A percentile compares a stretch with the other conserved stretches of the same genome.
These are phyloP conservation scores for Limnomonas spitsbergensis DNA, from an alignment of 139 green algal genomes.

Conservation along the genomic window DNA sequence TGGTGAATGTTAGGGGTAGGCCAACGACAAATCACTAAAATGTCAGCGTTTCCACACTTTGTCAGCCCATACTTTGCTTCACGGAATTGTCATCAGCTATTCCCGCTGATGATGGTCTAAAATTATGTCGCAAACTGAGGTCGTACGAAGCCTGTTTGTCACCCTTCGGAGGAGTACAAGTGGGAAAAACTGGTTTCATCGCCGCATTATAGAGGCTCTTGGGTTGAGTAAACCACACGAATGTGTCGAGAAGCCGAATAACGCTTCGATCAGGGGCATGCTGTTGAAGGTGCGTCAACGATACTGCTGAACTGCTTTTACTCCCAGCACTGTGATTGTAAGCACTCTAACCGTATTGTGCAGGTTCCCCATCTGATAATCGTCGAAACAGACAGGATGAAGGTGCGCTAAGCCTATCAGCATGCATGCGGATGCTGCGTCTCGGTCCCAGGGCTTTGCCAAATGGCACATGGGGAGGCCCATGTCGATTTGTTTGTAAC, in stretches of 20 bases:
- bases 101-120: too few species aligned
- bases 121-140: not conserved
- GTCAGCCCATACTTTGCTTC: too few species aligned
- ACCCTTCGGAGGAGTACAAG: conserved; percentile 43
- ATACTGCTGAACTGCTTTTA: not conserved
- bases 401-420: not conserved
- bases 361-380: conserved; percentile 43
- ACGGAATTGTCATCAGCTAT: too few species aligned
- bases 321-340: not conserved
- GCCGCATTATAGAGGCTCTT: conserved; percentile 34
- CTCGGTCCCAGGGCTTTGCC: not conserved
- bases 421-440: not conserved
- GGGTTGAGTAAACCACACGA: conserved; percentile 34
- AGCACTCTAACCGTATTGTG: not conserved
- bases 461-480: not conserved
- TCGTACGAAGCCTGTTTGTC: conserved; percentile 45
- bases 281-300: conserved; percentile 39
- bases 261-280: conserved; percentile 42
- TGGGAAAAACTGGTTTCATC: conserved; percentile 50
- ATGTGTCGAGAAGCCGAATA: conserved; percentile 57
- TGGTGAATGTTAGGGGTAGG: too few species aligned
- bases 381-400: conserved; percentile 46
- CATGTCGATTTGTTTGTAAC: too few species aligned
- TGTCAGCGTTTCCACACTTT: too few species aligned
- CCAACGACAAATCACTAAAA: too few species aligned